Evolutionary conservation across 768 basidiomycete genomes (phyloP).

Genomic region (Kwoniella sp.): DNA sequence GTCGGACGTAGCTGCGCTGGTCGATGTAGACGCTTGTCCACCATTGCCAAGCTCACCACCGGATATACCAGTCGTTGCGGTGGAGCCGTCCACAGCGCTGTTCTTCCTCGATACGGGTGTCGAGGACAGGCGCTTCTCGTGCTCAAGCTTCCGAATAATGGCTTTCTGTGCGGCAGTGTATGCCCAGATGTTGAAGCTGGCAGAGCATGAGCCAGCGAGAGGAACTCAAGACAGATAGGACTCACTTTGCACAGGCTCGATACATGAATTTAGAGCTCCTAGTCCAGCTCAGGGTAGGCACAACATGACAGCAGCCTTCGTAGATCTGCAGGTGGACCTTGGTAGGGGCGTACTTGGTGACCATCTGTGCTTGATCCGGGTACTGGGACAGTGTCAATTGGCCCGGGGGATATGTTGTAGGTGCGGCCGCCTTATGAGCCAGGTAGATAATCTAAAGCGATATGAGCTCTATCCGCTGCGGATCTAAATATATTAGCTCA

Average conservation of each 20-base stretch:
- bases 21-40: not conserved
- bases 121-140: conserved; percentile 6
- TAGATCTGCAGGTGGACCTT: conserved; percentile 48
- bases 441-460: conserved; percentile 31
- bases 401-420: conserved; percentile 32
- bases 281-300: conserved; percentile 40
- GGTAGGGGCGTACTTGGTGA: conserved; percentile 43
- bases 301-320: conserved; percentile 46
- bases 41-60: not conserved
- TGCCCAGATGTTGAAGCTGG: conserved; percentile 48
- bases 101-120: conserved; percentile 2
- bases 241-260: conserved; percentile 42
- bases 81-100: conserved; percentile 1
- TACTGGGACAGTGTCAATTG: conserved; percentile 29
- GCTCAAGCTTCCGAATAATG: conserved; percentile 17
- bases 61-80: not conserved
- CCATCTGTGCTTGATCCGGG: conserved; percentile 36
- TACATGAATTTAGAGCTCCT: conserved; percentile 44
- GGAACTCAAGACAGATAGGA: not conserved
- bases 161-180: conserved; percentile 41
- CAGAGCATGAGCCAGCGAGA: not conserved
- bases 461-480: not conserved
- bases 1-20: conserved; percentile 9
- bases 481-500: conserved; percentile 7
- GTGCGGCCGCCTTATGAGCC: conserved; percentile 46